Conservation (phyloP, 2,329 filamentous ascomycete species). For the Fusarium humuli region DNA sequence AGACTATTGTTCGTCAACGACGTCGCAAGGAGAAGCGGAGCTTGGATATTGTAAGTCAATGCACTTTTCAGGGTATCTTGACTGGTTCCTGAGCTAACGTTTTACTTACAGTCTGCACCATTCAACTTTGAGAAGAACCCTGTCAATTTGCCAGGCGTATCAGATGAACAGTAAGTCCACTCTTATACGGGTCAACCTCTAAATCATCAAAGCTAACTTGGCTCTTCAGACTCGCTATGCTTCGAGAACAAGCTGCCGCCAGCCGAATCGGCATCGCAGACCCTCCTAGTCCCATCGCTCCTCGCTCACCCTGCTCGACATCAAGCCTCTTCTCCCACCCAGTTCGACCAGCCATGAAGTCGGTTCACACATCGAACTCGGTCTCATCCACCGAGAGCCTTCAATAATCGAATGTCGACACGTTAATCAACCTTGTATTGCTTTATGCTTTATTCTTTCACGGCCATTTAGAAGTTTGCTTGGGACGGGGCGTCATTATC, state of each 20-base stretch:
- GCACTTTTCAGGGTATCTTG: neutral
- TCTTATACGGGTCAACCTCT: neutral
- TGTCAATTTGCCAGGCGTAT: conserved; percentile 65
- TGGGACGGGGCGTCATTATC: conserved; percentile 18
- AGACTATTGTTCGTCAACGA: conserved; percentile 55
- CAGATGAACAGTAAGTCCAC: conserved; percentile 67
- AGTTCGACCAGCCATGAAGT: conserved; percentile 39
- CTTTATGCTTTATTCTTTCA: conserved; percentile 18
- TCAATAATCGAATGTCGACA: conserved; percentile 9
- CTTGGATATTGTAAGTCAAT: conserved; percentile 60
- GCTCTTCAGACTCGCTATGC: conserved; percentile 55
- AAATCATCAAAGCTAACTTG: neutral
- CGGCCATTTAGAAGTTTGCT: conserved; percentile 6
- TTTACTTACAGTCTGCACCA: conserved; percentile 64
- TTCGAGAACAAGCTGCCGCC: conserved; percentile 65
- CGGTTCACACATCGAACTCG: conserved; percentile 35
- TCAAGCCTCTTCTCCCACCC: conserved; percentile 44
- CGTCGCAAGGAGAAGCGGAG: conserved; percentile 56
- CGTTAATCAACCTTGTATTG: neutral
- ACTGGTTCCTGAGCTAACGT: conserved; percentile 39
- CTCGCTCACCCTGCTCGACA: conserved; percentile 42
- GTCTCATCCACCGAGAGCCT: conserved; percentile 45
- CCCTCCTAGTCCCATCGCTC: conserved; percentile 39
- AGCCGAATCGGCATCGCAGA: conserved; percentile 61
- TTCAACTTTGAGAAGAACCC: conserved; percentile 69